Percentiles rank a stretch among this genome's conserved stretches.
phyloP scores from a whole-genome alignment of 345 rosid genomes.

The Hirschfeldia incana region DNA sequence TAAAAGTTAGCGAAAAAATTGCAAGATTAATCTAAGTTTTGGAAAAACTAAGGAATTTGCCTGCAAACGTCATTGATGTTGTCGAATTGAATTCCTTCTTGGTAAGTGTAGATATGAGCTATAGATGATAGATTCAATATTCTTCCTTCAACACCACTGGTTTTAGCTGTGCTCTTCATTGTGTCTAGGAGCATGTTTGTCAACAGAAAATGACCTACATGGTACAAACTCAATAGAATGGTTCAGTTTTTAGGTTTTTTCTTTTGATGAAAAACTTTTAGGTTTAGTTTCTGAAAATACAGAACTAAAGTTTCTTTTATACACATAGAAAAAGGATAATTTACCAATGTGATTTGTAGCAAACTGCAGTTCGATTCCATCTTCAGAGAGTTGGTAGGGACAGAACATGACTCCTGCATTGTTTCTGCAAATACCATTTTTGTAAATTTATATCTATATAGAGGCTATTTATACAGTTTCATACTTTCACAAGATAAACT shows the following conservation, averaged over 20 bases:
- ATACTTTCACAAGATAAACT: not conserved
- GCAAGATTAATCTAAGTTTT: not conserved
- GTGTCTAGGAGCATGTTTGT: slow-evolving; percentile 81
- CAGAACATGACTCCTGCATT: slow-evolving; percentile 94
- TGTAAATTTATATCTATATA: not conserved
- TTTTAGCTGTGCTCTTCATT: slow-evolving; percentile 69
- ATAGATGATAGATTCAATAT: slow-evolving; percentile 84
- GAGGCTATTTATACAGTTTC: not conserved
- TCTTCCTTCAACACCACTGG: slow-evolving; percentile 73
- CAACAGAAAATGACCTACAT: slow-evolving; percentile 81
- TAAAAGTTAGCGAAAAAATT: not conserved
- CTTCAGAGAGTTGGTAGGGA: slow-evolving; percentile 74
- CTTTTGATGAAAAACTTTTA: not conserved
- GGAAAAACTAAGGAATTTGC: not conserved
- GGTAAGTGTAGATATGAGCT: slow-evolving; percentile 70
- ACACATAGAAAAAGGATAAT: not conserved
- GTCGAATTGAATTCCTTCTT: slow-evolving; percentile 64
- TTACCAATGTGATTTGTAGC: slow-evolving; percentile 85
- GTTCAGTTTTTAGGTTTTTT: not conserved
- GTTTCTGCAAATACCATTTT: slow-evolving; percentile 52
- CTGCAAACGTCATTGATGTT: slow-evolving; percentile 52
- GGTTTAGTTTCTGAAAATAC: not conserved
- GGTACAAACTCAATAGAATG: not conserved
- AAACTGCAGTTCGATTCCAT: slow-evolving; percentile 76
- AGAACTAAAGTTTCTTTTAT: not conserved